Base-by-base conservation (phyloP, 2,329 filamentous ascomycete genomes). In the Chalaropsis ovoidea region DNA sequence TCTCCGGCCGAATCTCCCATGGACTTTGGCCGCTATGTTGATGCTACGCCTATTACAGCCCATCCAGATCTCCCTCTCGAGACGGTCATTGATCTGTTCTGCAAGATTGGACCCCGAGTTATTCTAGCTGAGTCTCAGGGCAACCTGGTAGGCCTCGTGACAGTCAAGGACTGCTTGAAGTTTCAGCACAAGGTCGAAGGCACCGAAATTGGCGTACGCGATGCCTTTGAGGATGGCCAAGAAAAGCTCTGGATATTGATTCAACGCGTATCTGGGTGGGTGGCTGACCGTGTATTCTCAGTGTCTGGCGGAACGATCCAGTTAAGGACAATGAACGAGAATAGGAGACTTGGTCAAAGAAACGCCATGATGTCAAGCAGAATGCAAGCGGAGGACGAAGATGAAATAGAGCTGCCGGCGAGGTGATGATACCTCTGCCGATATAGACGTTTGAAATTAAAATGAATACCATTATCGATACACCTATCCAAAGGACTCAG, bases 141-240 rank as follows among this genome's bases (percentile, higher is more conserved):
- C 15, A 84, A 84, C 62, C 81, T 99, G 1, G 84, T 83, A 0
- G 94, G 94, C 0, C 80, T 99, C 0, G 89, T 99, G 0, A 99
- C 94, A 0, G 89, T 96, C 68, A 99, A 99, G 75, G 94, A 99
- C 74, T 97, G 94, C 70, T 78, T 99, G 65, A 95, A 94, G 74
- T 97, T 95, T 72, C 93, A 99, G 75, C 96, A 97, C 82, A 95
- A 94, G 78, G 90, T 89, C 0, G 94, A 99, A 75, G 91, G 94
- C 75, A 86, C 89, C 70, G 84, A 83, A 3, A 81, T 82, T 67
- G 81, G 84, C 41, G 83, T 86, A 66, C 77, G 81, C 56, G 75
- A 78, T 31, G 74, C 83, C 64, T 75, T 79, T 42, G 81, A 84
- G 67, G 67, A 65, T 49, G 77, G 79, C 3, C 83, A 90, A 72